Percentiles rank a stretch among this genome's conserved stretches.
phyloP scores from a whole-genome alignment of 768 basidiomycete species.

The Trametes meyenii region DNA sequence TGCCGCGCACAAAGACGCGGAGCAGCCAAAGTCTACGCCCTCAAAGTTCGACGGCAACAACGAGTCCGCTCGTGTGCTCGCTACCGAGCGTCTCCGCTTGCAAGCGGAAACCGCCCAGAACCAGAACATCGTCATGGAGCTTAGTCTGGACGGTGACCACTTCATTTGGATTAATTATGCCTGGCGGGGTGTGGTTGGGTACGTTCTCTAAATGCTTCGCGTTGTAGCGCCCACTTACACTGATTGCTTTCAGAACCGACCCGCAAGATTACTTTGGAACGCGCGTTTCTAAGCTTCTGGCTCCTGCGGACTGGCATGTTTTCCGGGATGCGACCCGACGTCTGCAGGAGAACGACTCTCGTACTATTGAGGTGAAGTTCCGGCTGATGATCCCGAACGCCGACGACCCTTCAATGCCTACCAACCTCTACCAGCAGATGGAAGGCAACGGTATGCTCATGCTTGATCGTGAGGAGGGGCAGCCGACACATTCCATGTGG shows the following conservation, averaged over 20 bases:
- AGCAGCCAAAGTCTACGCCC: constrained; percentile 25
- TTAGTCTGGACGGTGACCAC: constrained; percentile 91
- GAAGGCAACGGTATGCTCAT: constrained; percentile 99
- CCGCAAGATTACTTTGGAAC: constrained; percentile 77
- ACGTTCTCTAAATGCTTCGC: constrained; percentile 35
- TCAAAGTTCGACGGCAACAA: constrained; percentile 57
- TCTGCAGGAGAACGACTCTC: constrained; percentile 88
- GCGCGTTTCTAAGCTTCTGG: constrained; percentile 80
- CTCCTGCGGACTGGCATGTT: constrained; percentile 76
- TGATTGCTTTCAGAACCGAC: constrained; percentile 60
- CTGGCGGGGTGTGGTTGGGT: constrained; percentile 92
- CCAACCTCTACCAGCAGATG: constrained; percentile 75
- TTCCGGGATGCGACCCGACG: constrained; percentile 87
- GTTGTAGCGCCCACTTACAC: constrained; percentile 1
- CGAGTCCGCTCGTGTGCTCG: constrained; percentile 82
- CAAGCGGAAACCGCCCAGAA: constrained; percentile 95
- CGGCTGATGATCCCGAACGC: constrained; percentile 72
- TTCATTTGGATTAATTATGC: constrained; percentile 97
- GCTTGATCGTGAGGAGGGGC: constrained; percentile 86
- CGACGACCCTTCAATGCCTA: constrained; percentile 53
- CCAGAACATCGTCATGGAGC: constrained; percentile 94
- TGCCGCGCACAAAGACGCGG: constrained; percentile 28
- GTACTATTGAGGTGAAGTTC: constrained; percentile 92
- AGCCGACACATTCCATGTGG: constrained; percentile 97
- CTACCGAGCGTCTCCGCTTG: constrained; percentile 83